Percentiles rank a stretch among this genome's conserved stretches.
Conservation (phyloP, 441 rosid species). For the Aquilaria agallochum region DNA sequence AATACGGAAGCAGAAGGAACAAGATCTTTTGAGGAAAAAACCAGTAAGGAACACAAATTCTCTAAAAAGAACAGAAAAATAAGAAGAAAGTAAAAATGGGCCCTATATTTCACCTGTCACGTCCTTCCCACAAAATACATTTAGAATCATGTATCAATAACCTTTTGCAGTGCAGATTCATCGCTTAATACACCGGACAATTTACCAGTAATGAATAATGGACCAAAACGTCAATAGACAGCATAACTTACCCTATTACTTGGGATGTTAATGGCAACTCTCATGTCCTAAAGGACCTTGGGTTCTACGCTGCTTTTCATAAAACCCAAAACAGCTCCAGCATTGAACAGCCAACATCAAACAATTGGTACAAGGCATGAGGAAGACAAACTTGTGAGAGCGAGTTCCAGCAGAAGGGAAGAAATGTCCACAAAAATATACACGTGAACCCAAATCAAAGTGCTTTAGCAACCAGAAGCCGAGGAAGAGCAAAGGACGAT, state of each 20-base stretch:
- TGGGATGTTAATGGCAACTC: conserved; percentile 9
- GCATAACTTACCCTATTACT: no score
- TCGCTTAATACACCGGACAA: conserved; percentile 3
- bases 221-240: no score
- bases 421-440: conserved; percentile 4
- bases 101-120: no score
- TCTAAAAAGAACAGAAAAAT: no score
- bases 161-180: no score
- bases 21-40: no score
- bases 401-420: conserved; percentile 2
- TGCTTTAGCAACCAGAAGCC: conserved; percentile 5
- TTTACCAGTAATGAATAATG: not conserved
- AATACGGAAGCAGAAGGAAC: no score
- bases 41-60: no score
- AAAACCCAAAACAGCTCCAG: not conserved
- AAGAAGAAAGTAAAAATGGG: no score
- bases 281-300: not conserved
- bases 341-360: conserved; percentile 15
- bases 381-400: not conserved
- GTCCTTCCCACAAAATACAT: no score
- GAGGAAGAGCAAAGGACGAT: not conserved
- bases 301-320: conserved; percentile 10
- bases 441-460: conserved; percentile 21
- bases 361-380: not conserved
- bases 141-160: no score